These are phyloP conservation scores for Claviceps digitariae DNA, from an alignment of 2,329 filamentous ascomycete species.

Conservation along the genomic window DNA sequence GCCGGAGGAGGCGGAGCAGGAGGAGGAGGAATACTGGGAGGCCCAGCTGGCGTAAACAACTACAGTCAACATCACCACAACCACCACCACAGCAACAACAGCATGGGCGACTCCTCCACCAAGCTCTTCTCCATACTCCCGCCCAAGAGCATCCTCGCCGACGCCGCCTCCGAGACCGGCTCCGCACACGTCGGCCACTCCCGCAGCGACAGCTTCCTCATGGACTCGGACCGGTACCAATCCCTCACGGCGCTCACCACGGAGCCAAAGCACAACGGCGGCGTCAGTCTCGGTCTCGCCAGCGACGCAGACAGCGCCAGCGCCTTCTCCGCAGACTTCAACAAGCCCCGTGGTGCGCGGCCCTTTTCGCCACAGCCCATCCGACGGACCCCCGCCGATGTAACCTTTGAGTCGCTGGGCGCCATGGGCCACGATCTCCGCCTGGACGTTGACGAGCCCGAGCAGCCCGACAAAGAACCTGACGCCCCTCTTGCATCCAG, in stretches of 20 bases:
- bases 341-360: slow-evolving; percentile 37
- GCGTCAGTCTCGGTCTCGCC: slow-evolving; percentile 5
- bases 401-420: slow-evolving; percentile 25
- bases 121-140: slow-evolving; percentile 53
- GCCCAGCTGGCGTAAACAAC: background rate
- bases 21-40: background rate
- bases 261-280: slow-evolving; percentile 12
- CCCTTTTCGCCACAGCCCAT: slow-evolving; percentile 48
- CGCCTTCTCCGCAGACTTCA: slow-evolving; percentile 40
- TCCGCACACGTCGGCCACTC: slow-evolving; percentile 19
- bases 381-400: slow-evolving; percentile 25
- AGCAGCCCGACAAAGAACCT: background rate
- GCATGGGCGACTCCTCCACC: slow-evolving; percentile 18
- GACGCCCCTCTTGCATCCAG: background rate
- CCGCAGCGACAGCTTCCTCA: slow-evolving; percentile 41
- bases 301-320: slow-evolving; percentile 30
- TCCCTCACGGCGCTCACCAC: slow-evolving; percentile 37
- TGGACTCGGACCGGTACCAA: slow-evolving; percentile 41
- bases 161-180: slow-evolving; percentile 27
- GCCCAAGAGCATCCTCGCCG: slow-evolving; percentile 49
- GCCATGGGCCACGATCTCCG: slow-evolving; percentile 9
- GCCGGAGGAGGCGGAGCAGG: too few relatives aligned
- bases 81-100: too few relatives aligned
- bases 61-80: too few relatives aligned
- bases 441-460: background rate